Conservation (phyloP, 306 rosid genomes). For the Cercis canadensis region DNA sequence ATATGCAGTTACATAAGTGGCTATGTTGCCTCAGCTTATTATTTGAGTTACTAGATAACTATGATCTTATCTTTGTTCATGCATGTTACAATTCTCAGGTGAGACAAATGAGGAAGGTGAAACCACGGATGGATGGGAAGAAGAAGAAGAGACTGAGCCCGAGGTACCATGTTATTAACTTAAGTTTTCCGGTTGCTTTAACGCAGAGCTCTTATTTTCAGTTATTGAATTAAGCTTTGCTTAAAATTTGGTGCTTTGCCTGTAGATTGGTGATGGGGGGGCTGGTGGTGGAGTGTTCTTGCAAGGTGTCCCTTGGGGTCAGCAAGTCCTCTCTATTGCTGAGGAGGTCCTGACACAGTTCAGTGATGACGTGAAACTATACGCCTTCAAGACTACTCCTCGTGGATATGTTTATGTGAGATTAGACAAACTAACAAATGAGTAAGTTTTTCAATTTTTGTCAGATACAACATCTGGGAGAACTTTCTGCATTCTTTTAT, state of each 20-base stretch:
- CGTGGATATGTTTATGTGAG: conserved; percentile 82
- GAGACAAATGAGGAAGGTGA: conserved; percentile 56
- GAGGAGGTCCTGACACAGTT: conserved; percentile 60
- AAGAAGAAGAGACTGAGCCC: conserved; percentile 66
- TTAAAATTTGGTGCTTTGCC: conserved; percentile 27
- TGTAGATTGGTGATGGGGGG: conserved; percentile 86
- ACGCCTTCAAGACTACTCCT: conserved; percentile 79
- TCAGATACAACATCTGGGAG: conserved; percentile 6
- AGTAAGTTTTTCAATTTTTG: conserved; percentile 57
- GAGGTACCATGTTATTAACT: conserved; percentile 50
- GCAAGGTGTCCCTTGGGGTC: conserved; percentile 83
- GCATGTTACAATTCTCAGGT: conserved; percentile 44
- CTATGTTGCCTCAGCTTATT: conserved; percentile 17
- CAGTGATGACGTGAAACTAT: conserved; percentile 69
- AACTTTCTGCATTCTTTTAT: conserved; percentile 19
- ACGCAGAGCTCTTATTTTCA: conserved; percentile 26
- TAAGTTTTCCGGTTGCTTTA: conserved; percentile 4
- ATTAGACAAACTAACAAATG: conserved; percentile 74
- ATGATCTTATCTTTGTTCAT: conserved; percentile 27
- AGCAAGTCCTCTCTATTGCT: conserved; percentile 71
- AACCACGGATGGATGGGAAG: conserved; percentile 62
- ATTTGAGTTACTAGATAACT: conserved; percentile 9
- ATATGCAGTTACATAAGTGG: neutral
- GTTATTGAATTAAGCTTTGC: conserved; percentile 12
- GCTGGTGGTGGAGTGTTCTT: conserved; percentile 86